Base-by-base conservation (phyloP, 768 basidiomycete genomes). In the Cystobasidium ongulense region DNA sequence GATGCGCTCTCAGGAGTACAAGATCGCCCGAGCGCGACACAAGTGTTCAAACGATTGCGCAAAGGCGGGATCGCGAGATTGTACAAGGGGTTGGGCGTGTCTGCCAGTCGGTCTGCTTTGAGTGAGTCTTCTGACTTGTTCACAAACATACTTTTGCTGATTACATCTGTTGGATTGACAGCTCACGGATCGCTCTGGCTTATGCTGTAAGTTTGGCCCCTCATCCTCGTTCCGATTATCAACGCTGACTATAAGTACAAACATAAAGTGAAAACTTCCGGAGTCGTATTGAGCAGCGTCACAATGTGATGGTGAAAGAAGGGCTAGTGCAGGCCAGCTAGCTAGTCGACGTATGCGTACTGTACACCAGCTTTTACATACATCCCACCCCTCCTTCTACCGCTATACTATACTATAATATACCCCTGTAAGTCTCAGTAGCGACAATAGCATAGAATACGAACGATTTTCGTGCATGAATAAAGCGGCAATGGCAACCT, bases 61-160 rank as follows among this genome's bases (percentile, higher is more conserved):
- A 80, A 90, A 5, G 85, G 84, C 53, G 96, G 96, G 29, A 82
- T 96, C 57, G 84, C 88, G 38, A 85, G 92, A 41, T 87, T 98
- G 76, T 99, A 99, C 81, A 88, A 90, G 74, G 96, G 95, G 67
- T 86, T 97, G 63, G 92, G 94, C 70, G 90, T 99, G 76, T 95
- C 92, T 75, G 94, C 94, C 46, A 81, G 91, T 64, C 87, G 96
- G 7, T 67, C 65, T 25, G 65, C 65, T n/a, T 23, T 67, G 65
- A 67, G 65, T 67, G 29, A 23, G 65, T 67, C 5, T 29, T 10
- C 11, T 63, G 27, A 63, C 36, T 17, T 13, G 25, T n/a, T 36
- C 57, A 27, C 57, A 46, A 31, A 25, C 27, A 59, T 25, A 13
- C 62, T 27, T 15, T 63, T 15, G 62, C 62, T 63, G 62, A 27